phyloP scores from a whole-genome alignment of 129 eudicot species.

The Apium graveolens region DNA sequence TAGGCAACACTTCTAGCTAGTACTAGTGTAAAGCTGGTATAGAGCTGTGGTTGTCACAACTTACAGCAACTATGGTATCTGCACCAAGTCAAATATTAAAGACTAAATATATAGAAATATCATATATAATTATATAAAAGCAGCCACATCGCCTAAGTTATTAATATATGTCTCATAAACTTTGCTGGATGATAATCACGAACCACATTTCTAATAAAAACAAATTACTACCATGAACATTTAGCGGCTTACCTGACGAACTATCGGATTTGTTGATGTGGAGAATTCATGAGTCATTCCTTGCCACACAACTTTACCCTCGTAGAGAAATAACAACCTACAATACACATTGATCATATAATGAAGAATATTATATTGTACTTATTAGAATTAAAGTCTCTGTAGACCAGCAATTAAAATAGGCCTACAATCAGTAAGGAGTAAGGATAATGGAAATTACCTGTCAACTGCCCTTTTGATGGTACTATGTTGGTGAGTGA shows the following conservation, averaged over 20 bases:
- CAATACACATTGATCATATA: conserved; percentile 7
- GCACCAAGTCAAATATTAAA: not conserved
- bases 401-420: not conserved
- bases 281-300: conserved; percentile 93
- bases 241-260: conserved; percentile 57
- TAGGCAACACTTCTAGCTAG: not conserved
- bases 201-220: not conserved
- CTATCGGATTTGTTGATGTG: conserved; percentile 79
- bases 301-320: conserved; percentile 93
- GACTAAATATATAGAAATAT: not conserved
- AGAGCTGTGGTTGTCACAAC: not conserved
- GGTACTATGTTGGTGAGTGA: conserved; percentile 97
- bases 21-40: not conserved
- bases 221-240: not conserved
- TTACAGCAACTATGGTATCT: not conserved
- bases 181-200: not conserved
- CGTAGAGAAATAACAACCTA: conserved; percentile 83
- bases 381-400: conserved; percentile 1
- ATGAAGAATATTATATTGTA: not conserved
- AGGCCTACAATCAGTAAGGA: not conserved
- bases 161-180: not conserved
- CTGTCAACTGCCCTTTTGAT: conserved; percentile 96
- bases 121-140: not conserved
- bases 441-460: conserved; percentile 21
- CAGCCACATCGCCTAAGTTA: not conserved